These are phyloP conservation scores for Fraxinus baroniana DNA, from an alignment of 305 asterid species.

Conservation along the genomic window DNA sequence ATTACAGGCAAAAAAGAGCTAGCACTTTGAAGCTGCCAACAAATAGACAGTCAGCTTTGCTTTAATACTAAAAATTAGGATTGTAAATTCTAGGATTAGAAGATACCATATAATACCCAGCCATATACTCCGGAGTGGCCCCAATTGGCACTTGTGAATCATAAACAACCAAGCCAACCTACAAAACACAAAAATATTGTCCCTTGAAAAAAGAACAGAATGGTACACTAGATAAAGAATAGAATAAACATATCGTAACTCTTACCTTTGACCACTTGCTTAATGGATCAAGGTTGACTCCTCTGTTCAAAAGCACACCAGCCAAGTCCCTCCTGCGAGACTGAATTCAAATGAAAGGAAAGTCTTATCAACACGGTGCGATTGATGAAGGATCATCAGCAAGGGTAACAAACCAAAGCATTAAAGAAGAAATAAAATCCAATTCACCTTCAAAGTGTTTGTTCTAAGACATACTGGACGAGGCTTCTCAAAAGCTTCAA, in stretches of 20 bases:
- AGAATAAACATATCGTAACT: background rate
- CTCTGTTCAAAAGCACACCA: conserved; percentile 86
- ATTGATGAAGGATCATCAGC: background rate
- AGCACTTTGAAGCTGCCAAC: conserved; percentile 79
- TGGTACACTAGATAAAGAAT: background rate
- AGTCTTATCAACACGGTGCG: conserved; percentile 21
- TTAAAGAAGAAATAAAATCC: background rate
- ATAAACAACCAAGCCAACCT: conserved; percentile 95
- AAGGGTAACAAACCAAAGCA: background rate
- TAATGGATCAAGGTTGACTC: conserved; percentile 91
- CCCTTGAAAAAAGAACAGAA: no score
- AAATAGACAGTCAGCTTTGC: conserved; percentile 20
- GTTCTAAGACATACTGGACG: conserved; percentile 85
- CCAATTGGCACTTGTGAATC: conserved; percentile 97
- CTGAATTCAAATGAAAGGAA: conserved; percentile 38
- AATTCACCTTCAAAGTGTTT: conserved; percentile 74
- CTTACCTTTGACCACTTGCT: conserved; percentile 99
- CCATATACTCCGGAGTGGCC: conserved; percentile 97
- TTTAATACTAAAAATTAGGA: background rate
- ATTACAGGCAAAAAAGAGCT: conserved; percentile 96
- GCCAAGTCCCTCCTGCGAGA: conserved; percentile 97
- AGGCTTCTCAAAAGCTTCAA: conserved; percentile 95
- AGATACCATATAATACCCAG: conserved; percentile 93
- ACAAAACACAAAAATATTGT: conserved; percentile 7
- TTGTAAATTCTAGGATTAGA: conserved; percentile 14